Base-by-base conservation (phyloP, 306 rosid genomes). In the Glycine tomentella region DNA sequence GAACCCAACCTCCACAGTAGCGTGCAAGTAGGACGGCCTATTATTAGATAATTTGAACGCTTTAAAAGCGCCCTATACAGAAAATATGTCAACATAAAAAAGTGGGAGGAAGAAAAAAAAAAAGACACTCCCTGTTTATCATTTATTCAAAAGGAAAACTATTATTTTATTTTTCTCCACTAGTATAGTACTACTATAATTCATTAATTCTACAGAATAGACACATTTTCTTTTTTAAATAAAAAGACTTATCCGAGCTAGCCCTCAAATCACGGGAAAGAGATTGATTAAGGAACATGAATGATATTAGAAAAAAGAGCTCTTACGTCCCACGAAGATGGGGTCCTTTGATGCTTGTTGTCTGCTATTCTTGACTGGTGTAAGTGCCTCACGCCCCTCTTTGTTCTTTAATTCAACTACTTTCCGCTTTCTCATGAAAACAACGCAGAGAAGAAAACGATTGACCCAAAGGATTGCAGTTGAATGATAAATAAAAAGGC, bases 191-290 rank as follows among this genome's bases (percentile, higher is more conserved):
- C 31, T 25, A 25, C 1, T 38, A 38, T 5, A 38, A 38, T 42
- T 6, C 46, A 42, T 42, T 42, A 6, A 42, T 6, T 42, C 46
- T 9, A 42, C 12, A 67, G 6, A 66, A 51, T 3, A 25, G 1
- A 25, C 33, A 56, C 12, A 7, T 0, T 25, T 25, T n/a, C n/a
- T n/a, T n/a, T 7, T n/a, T n/a, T n/a, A 38, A 38, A 38, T 38
- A 72, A 16, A 38, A 20, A 38, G 7, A 36, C 3, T 56, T 45
- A 8, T 10, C 4, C 6, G 20, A 68, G 74, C 42, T 25, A 25
- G 31, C 2, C 82, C 87, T 45, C 70, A 13, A 76, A 84, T 84
- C 78, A 78, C 87, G 87, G 87, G 72, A 63, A 66, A 49, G 1
- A 38, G 81, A 55, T 6, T 49, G 76, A 73, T 42, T 51, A n/a